Base-by-base conservation (phyloP, 73 alveolate genomes). In the Tetrahymena malaccensis region DNA sequence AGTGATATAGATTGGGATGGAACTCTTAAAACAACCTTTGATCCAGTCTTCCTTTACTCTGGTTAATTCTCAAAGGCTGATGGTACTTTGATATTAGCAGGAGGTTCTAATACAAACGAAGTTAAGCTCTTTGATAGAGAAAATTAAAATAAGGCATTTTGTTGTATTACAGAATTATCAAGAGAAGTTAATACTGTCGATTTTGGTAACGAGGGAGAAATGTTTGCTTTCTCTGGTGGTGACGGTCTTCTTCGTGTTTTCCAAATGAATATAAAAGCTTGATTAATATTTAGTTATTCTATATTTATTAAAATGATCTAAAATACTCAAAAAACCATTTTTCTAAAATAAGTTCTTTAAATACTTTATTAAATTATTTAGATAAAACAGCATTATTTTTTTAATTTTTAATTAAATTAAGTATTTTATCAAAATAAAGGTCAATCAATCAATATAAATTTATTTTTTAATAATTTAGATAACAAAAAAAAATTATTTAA, bases 181-280 rank as follows among this genome's bases (percentile, higher is more conserved):
- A 93, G 98, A 44, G 98, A 98, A 55, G 96, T 96, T 25, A 97
- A 95, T 93, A 97, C 99, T 25, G 98, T 97, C 10, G 99, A 98
- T 89, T 98, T 97, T 94, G 97, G 98, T 43, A 94, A 97, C 50
- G 84, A 94, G 17, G 99, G 98, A 33, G 98, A 96, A 40, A 97
- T 96, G 97, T 97, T 98, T 96, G 99, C 99, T 17, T 94, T 98
- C 94, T 99, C 98, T 19, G 99, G 99, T 55, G 99, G 99, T 43
- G 99, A 98, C 83, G 99, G 99, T 11, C 97, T 96, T 35, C 94
- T 98, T 93, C 96, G 99, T 85, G 98, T 98, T 70, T 96, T 98
- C 96, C 97, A 96, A 70, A 93, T 96, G 55, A 95, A 84, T 85
- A 95, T 84, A 43, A 96, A 84, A 85, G 95, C 94, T 84, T 94